phyloP scores from a whole-genome alignment of 1,284 basidiomycete species.

The Heterobasidion irregulare region DNA sequence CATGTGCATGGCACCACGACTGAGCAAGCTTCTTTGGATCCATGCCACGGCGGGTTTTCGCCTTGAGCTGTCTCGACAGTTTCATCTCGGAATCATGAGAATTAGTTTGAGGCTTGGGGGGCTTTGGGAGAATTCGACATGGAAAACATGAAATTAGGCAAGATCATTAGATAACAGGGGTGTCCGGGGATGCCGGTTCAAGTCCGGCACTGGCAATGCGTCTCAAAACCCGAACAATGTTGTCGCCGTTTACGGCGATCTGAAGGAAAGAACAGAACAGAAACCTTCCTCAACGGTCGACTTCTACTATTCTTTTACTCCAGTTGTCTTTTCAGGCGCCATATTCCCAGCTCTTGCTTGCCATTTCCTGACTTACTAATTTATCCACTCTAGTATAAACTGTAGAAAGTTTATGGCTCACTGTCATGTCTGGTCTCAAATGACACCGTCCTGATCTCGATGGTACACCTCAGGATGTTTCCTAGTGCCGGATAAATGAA shows the following conservation, averaged over 20 bases:
- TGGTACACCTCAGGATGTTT: constrained; percentile 18
- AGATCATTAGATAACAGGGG: background rate
- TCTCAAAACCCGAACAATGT: constrained; percentile 5
- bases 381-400: background rate
- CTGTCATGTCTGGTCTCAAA: background rate
- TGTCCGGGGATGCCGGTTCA: background rate
- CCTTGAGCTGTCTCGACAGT: too few species aligned
- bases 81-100: too few species aligned
- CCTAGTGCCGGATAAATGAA: constrained; percentile 21
- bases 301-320: background rate
- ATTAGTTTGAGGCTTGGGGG: too few species aligned
- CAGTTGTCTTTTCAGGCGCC: constrained; percentile 15
- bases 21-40: background rate
- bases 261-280: constrained; percentile 8
- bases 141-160: background rate
- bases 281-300: too few species aligned
- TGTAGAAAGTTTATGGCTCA: background rate
- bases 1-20: background rate
- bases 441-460: background rate
- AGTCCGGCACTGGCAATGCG: background rate
- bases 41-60: too few species aligned
- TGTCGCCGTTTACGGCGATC: constrained; percentile 12
- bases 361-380: constrained; percentile 2
- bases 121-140: too few species aligned
- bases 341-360: constrained; percentile 5